Percentiles rank a stretch among this genome's conserved stretches.
These are phyloP conservation scores for Sugiyamaella paludigena DNA, from an alignment of 1,139 yeast genomes.

Conservation along the genomic window DNA sequence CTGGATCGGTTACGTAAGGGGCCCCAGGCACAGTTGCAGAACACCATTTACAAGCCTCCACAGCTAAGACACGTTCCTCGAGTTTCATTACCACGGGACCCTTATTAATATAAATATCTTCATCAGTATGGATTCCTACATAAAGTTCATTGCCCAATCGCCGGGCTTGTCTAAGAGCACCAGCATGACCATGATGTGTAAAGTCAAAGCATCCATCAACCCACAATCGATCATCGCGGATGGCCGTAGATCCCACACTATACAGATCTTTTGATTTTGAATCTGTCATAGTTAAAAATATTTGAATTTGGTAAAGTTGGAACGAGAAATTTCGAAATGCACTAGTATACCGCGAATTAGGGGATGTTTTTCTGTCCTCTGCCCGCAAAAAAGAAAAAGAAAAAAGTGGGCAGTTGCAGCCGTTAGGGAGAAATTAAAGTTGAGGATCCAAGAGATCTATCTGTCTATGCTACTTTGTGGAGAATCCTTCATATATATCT, in stretches of 20 bases:
- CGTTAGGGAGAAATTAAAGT: no score
- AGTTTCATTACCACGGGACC: slow-evolving; percentile 93
- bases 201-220: slow-evolving; percentile 97
- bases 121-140: slow-evolving; percentile 92
- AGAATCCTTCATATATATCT: no score
- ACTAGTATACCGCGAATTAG: no score
- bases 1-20: slow-evolving; percentile 93
- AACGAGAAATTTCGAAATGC: no score
- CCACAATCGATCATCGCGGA: slow-evolving; percentile 54
- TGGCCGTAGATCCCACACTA: neutral
- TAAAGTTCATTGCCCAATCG: slow-evolving; percentile 69
- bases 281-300: no score
- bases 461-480: no score
- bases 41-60: slow-evolving; percentile 88
- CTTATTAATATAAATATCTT: slow-evolving; percentile 74
- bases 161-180: slow-evolving; percentile 91
- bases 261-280: no score
- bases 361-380: no score
- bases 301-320: no score
- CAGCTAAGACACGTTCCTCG: slow-evolving; percentile 76
- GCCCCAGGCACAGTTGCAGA: slow-evolving; percentile 71
- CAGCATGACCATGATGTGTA: slow-evolving; percentile 97
- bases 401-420: no score
- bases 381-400: no score
- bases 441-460: no score